These are phyloP conservation scores for Suillus fuscotomentosus DNA, from an alignment of 768 basidiomycete genomes.

Conservation along the genomic window DNA sequence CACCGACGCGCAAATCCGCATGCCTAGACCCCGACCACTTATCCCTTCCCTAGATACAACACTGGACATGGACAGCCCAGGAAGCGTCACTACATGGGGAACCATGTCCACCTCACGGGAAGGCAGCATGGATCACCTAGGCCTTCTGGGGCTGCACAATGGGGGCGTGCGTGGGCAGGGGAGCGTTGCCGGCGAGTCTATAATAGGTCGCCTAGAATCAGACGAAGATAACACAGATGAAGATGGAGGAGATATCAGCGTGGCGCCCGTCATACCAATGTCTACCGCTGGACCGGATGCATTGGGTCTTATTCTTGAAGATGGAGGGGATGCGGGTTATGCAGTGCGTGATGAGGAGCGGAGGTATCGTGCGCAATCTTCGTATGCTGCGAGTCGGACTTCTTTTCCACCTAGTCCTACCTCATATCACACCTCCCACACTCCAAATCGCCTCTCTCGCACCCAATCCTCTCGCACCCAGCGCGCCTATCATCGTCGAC, in stretches of 20 bases:
- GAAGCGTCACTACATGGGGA: conserved; percentile 36
- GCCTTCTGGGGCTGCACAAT: conserved; percentile 30
- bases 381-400: conserved; percentile 9
- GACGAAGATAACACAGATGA: conserved; percentile 16
- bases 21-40: neutral
- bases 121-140: conserved; percentile 28
- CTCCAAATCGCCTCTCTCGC: neutral
- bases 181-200: conserved; percentile 15
- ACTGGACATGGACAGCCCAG: conserved; percentile 24
- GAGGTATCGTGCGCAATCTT: conserved; percentile 15
- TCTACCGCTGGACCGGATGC: conserved; percentile 19
- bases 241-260: conserved; percentile 11
- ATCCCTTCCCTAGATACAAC: conserved; percentile 13
- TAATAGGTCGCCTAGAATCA: conserved; percentile 17
- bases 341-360: neutral
- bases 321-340: conserved; percentile 19
- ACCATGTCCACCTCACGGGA: conserved; percentile 28
- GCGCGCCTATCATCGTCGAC: conserved; percentile 16
- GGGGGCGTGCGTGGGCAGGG: conserved; percentile 27
- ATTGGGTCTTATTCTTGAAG: conserved; percentile 33
- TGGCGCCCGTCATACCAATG: conserved; percentile 17
- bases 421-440: neutral
- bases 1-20: neutral
- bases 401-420: neutral
- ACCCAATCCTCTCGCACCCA: neutral